Conservation (phyloP, 306 rosid genomes). For the Vicia sativa region DNA sequence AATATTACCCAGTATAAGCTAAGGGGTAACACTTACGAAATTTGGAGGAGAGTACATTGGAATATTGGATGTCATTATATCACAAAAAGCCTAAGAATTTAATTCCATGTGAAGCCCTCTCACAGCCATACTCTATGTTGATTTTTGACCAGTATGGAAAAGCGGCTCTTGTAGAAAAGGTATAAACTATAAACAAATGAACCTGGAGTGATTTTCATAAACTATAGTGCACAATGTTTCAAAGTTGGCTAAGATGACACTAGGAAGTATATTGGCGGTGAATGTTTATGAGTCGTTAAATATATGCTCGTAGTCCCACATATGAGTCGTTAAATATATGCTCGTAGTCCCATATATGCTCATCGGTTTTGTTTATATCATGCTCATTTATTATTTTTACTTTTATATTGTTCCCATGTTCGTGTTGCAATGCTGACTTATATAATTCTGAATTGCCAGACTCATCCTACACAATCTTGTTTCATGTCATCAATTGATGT, state of each 20-base stretch:
- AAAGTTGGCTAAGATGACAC: neutral
- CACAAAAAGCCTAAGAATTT: neutral
- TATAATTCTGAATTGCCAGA: slow-evolving; percentile 55
- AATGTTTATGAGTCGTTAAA: neutral
- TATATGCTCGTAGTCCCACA: neutral
- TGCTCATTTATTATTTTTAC: neutral
- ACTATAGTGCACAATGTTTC: neutral
- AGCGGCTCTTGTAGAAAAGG: slow-evolving; percentile 10
- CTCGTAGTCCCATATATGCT: too few relatives aligned
- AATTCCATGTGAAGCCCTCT: neutral
- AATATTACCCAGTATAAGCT: neutral
- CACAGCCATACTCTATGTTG: neutral
- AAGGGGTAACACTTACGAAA: neutral
- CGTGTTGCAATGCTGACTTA: slow-evolving; percentile 23
- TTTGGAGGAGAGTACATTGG: neutral
- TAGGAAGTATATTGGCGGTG: neutral
- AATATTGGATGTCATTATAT: neutral
- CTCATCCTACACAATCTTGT: slow-evolving; percentile 98
- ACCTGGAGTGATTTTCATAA: neutral
- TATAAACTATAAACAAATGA: slow-evolving; percentile 2
- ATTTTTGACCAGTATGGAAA: neutral
- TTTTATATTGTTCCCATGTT: slow-evolving; percentile 2
- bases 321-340: neutral
- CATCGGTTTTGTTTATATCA: slow-evolving; percentile 20
- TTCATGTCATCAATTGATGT: slow-evolving; percentile 97